Evolutionary conservation across 345 rosid species (phyloP), one percentile per base, ranked within the genome.

Genomic region (Eutrema japonicum): DNA sequence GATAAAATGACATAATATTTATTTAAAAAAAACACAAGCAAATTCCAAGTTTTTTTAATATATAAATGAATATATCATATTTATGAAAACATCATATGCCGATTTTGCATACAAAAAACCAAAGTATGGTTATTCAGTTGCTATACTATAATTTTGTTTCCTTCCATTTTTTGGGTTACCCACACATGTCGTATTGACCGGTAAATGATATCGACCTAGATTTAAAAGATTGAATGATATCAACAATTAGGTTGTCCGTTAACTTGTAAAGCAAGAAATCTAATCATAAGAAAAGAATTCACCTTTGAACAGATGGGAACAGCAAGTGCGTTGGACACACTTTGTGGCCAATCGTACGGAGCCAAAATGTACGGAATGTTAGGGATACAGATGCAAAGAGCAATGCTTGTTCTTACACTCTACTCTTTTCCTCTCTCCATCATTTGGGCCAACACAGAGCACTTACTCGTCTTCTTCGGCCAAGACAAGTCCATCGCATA

Each of bases 271-370:
- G 18, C 77, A 72, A 72, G 55, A 29, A 64, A 22, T 3, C 56
- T 53, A 6, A 37, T 16, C 0, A 35, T 40, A 16, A 45, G 46
- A 47, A 61, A 51, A 41, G 32, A 11, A 32, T 54, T 61, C 9
- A 29, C 7, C 27, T 41, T 43, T 64, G 41, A 54, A 45, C 68
- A 87, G 90, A 47, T 84, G 60, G 90, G 96, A 55, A 85, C 85
- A 84, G 84, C 83, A 32, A 87, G 92, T 72, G 96, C 91, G 6
- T 59, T 86, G 80, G 91, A 86, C 65, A 88, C 91, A 47, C 57
- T 88, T 7, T 88, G 91, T 43, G 93, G 93, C 14, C 89, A 88
- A 82, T 82, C 90, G 37, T 82, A 77, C 59, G 96, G 92, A 42
- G 93, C 93, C 30, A 83, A 84, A 56, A 83, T 83, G 50, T 84